Evolutionary conservation across 345 rosid genomes (phyloP), one percentile per base, ranked within the genome.

Genomic region (Aquilaria yunnanensis): DNA sequence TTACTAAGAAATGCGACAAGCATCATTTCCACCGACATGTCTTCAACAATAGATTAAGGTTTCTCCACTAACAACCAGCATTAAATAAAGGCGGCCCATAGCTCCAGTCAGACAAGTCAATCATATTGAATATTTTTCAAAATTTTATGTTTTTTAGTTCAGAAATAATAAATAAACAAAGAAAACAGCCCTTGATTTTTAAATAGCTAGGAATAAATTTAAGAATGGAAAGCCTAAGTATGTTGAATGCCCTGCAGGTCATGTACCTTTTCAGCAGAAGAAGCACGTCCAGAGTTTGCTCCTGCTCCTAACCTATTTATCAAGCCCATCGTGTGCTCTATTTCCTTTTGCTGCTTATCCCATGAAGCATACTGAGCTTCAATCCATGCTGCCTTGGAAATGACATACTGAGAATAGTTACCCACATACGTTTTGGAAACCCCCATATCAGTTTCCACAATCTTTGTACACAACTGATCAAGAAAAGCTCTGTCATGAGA

Each of bases 401-500:
- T 47, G 8, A 90, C 68, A 60, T 84, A 93, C 77, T 84, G 90
- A 68, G 98, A 93, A 75, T 93, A 93, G 62, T 90, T 93, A 62
- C 98, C 97, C 60, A 69, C 83, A 23, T 71, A 93, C 2, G 98
- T 87, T 74, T 90, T 81, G 7, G 97, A 85, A 41, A 90, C 89
- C 59, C 98, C 98, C 94, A 86, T 83, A 54, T 93, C 98, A 29
- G 94, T 93, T 78, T 93, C 98, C 70, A 93, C 97, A 64, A 93
- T 90, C 71, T 93, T 93, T 3, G 97, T 86, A 72, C 98, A 93
- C 33, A 93, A 69, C 77, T 86, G 92, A 83, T 93, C 98, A 67
- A 93, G 94, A 71, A 93, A 90, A 47, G 98, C 98, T 61, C 98
- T 75, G 79, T 93, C 98, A 32, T 93, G 97, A 57, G 98, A 93